Percentiles rank a stretch among this genome's conserved stretches.
Conservation (phyloP, 345 rosid species). For the Ricinus communis region DNA sequence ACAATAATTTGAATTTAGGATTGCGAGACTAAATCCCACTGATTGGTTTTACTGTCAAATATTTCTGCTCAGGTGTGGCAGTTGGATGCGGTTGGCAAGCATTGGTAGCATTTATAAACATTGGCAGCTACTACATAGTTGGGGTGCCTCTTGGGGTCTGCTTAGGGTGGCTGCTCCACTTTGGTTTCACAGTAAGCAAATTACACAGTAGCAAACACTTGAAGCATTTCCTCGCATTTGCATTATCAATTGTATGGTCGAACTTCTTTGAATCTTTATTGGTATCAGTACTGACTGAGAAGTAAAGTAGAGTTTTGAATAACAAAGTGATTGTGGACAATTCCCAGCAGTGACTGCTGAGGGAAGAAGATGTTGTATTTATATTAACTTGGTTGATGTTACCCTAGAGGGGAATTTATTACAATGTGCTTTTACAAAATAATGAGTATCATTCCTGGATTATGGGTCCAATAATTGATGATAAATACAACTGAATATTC, state of each 20-base stretch:
- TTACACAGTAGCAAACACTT: neutral
- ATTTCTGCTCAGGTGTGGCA: conserved; percentile 43
- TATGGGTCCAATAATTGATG: too few species aligned
- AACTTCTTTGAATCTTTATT: too few species aligned
- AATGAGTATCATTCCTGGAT: too few species aligned
- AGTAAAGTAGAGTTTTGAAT: too few species aligned
- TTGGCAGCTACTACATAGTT: conserved; percentile 50
- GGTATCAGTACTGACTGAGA: too few species aligned
- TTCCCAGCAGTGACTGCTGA: too few species aligned
- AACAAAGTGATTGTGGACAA: too few species aligned
- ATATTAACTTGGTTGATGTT: too few species aligned
- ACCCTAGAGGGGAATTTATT: too few species aligned
- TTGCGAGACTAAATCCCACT: neutral
- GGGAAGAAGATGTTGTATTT: too few species aligned
- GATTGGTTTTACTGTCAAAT: neutral
- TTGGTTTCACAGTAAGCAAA: conserved; percentile 37
- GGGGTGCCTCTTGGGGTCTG: conserved; percentile 51
- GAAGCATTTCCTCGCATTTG: neutral
- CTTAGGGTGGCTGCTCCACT: conserved; percentile 44
- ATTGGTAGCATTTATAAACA: conserved; percentile 42
- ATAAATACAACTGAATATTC: too few species aligned
- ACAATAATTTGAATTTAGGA: neutral
- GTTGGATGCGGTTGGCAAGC: conserved; percentile 61
- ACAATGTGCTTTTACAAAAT: too few species aligned
- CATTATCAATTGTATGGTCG: neutral